Base-by-base conservation (phyloP, 257 asterid genomes). In the Plectranthus barbatus region DNA sequence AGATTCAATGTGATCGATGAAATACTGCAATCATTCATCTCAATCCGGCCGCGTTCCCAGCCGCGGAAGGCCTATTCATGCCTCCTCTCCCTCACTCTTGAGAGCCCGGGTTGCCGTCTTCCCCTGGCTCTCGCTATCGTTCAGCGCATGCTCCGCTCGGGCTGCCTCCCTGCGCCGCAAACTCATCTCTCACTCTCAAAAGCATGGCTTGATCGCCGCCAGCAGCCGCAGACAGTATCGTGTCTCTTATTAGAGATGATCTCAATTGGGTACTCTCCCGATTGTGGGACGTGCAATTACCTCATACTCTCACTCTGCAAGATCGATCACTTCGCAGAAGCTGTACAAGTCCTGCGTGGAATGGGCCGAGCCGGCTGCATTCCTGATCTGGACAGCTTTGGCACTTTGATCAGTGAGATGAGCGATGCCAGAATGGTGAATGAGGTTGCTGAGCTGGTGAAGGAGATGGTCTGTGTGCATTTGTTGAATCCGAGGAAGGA, bases 71-170 rank as follows among this genome's bases (percentile, higher is more conserved):
- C 83, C 36, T 89, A 89, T 66, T 82, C 86, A 13, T 71, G 59
- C 60, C 95, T 92, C 76, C 91, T 92, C 21, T 74, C 82, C 9
- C 71, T 75, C 74, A 74, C 74, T 31, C 89, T 92, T 7, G 84
- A 80, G 57, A 74, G 60, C 76, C 70, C 76, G 1, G 64, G 52
- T 58, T 93, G 85, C 56, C 95, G 85, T 51, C 82, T 89, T 29
- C 91, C 97, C 0, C 76, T 89, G 23, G 79, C 91, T 11, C 71
- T 89, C 26, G 91, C 85, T 59, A 62, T 85, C 58, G 62, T 89
- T 44, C 97, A 92, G 65, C 83, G 84, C 46, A 80, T 61, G 19
- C 91, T 86, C 54, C 93, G 91, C 7, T 89, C 95, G 1, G 97
- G 95, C 49, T 83, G 95, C 73, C 73, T 67, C 24, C 97, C 96